Conservation (phyloP, 257 asterid genomes). For the Eustoma russellianum region DNA sequence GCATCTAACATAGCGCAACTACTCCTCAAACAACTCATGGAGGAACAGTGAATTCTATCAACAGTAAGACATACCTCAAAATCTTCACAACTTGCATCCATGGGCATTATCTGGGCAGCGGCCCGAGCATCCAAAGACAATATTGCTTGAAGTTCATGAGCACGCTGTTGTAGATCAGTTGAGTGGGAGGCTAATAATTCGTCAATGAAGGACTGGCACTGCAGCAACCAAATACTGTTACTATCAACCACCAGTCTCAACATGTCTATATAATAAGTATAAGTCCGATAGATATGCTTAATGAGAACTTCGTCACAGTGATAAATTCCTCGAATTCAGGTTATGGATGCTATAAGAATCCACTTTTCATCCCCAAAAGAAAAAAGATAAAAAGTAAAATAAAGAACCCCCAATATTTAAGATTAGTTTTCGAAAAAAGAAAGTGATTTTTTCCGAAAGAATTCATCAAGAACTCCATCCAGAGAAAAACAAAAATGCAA, state of each 20-base stretch:
- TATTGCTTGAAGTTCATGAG: constrained; percentile 87
- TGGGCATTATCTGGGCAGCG: constrained; percentile 61
- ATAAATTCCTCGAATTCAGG: too few relatives aligned
- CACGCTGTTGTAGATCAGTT: constrained; percentile 98
- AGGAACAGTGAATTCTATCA: neutral
- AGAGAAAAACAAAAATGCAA: too few relatives aligned
- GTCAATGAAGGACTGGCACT: constrained; percentile 89
- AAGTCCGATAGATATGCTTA: too few relatives aligned
- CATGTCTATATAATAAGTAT: too few relatives aligned
- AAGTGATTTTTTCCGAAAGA: too few relatives aligned
- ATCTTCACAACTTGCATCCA: constrained; percentile 83
- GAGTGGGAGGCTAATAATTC: constrained; percentile 84
- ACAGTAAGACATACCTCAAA: constrained; percentile 45
- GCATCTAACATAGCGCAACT: neutral
- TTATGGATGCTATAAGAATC: too few relatives aligned
- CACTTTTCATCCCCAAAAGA: too few relatives aligned
- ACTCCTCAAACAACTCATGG: neutral
- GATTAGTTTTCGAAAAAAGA: too few relatives aligned
- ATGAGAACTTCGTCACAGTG: too few relatives aligned
- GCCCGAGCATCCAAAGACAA: constrained; percentile 60
- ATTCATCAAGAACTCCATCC: too few relatives aligned
- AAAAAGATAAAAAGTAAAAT: too few relatives aligned
- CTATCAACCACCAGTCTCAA: constrained; percentile 7
- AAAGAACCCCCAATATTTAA: too few relatives aligned
- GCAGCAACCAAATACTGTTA: constrained; percentile 21